A percentile compares a stretch with the other conserved stretches of the same genome.
Conservation (phyloP, 1,139 yeast genomes). For the Hyphopichia pseudoburtonii region DNA sequence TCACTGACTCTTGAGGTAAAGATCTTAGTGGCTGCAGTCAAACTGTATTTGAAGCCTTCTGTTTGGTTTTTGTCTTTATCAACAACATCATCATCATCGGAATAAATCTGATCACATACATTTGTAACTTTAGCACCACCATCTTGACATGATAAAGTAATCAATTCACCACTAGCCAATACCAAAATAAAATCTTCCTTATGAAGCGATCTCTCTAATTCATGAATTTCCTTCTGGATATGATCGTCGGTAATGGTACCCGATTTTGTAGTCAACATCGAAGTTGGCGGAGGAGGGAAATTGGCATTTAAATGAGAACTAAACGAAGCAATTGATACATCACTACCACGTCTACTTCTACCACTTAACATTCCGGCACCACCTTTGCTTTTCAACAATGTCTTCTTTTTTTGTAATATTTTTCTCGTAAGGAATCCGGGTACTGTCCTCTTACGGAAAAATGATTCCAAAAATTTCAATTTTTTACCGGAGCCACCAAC, state of each 20-base stretch:
- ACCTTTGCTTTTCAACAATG: conserved; percentile 10
- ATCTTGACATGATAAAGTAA: conserved; percentile 48
- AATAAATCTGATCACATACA: conserved; percentile 24
- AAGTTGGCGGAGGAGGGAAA: conserved; percentile 26
- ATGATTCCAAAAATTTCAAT: conserved; percentile 51
- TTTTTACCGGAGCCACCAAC: conserved; percentile 26
- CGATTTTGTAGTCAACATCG: conserved; percentile 6
- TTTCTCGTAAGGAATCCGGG: conserved; percentile 52
- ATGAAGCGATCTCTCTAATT: conserved; percentile 13
- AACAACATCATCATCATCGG: conserved; percentile 11
- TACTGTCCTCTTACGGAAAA: conserved; percentile 56
- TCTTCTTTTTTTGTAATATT: conserved; percentile 28
- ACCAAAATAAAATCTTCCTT: conserved; percentile 35
- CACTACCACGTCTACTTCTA: conserved; percentile 26
- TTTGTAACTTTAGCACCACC: conserved; percentile 36
- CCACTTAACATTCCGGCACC: too few species aligned
- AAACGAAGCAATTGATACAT: conserved; percentile 20
- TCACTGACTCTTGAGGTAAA: conserved; percentile 75
- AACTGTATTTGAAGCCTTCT: neutral
- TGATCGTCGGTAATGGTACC: conserved; percentile 7
- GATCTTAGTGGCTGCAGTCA: conserved; percentile 51
- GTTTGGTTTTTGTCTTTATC: neutral
- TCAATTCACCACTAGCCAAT: conserved; percentile 45
- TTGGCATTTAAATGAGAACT: conserved; percentile 32
- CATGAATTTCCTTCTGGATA: conserved; percentile 8